Conservation (phyloP, 2,329 filamentous ascomycete species). For the Penicillium aurantiogriseum region DNA sequence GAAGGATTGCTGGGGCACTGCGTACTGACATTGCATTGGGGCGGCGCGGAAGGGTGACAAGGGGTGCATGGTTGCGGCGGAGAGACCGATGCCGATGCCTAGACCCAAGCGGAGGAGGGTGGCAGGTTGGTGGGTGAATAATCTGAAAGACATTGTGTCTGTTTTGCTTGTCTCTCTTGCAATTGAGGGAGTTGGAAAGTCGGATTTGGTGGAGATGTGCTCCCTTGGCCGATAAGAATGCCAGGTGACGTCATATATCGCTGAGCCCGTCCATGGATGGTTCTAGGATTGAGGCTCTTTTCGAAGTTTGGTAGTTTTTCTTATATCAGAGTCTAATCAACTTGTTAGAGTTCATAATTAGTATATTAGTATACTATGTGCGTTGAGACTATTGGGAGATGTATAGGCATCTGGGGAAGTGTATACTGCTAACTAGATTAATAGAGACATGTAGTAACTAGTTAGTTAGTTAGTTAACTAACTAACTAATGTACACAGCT, state of each 20-base stretch:
- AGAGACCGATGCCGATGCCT: conserved; percentile 36
- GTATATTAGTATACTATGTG: too few relatives aligned
- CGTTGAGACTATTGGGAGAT: background rate
- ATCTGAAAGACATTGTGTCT: conserved; percentile 24
- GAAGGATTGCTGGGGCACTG: conserved; percentile 16
- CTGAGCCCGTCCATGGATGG: background rate
- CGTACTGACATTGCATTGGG: conserved; percentile 41
- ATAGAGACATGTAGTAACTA: too few relatives aligned
- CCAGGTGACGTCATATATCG: conserved; percentile 19
- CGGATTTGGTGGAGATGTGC: background rate
- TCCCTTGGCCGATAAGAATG: conserved; percentile 9
- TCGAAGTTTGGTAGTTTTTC: background rate
- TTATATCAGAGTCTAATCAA: background rate
- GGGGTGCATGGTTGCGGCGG: conserved; percentile 31
- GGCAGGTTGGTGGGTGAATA: conserved; percentile 29
- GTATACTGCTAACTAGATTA: too few relatives aligned
- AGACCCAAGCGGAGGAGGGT: conserved; percentile 36
- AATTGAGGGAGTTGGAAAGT: conserved; percentile 6
- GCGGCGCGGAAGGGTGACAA: conserved; percentile 35
- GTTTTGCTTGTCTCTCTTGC: conserved; percentile 1
- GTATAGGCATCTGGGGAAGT: background rate
- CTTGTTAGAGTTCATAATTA: background rate
- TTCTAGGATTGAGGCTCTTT: background rate
- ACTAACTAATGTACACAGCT: too few relatives aligned
- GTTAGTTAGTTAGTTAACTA: too few relatives aligned